A percentile compares a stretch with the other conserved stretches of the same genome.
Evolutionary conservation across 208 protist genomes (phyloP).

Genomic region (Balamuthia mandrillaris): DNA sequence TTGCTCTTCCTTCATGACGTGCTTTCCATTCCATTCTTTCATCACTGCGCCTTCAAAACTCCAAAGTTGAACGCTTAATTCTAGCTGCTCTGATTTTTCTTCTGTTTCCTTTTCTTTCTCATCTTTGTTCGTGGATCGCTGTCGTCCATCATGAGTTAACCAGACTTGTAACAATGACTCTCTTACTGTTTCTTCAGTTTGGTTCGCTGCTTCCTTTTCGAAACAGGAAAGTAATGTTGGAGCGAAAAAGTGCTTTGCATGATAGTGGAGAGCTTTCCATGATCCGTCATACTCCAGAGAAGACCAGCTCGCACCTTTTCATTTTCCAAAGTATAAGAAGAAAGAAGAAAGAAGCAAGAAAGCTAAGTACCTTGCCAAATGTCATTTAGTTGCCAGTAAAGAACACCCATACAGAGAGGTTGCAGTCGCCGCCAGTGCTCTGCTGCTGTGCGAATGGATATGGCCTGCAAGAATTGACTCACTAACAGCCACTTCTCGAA

Average conservation of each 20-base stretch:
- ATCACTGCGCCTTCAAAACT: no score
- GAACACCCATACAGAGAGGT: slow-evolving; percentile 63
- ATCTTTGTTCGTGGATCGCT: no score
- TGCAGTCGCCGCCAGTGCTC: slow-evolving; percentile 60
- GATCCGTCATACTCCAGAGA: slow-evolving; percentile 59
- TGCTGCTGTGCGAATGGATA: slow-evolving; percentile 54
- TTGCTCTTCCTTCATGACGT: no score
- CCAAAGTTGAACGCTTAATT: no score
- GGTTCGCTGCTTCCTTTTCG: no score
- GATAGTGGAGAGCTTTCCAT: slow-evolving; percentile 67
- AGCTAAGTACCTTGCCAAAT: slow-evolving; percentile 59
- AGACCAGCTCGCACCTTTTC: slow-evolving; percentile 52
- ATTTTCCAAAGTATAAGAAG: neutral
- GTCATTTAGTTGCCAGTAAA: slow-evolving; percentile 79
- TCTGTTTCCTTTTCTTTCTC: no score
- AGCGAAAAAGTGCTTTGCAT: slow-evolving; percentile 44
- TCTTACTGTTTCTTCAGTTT: no score
- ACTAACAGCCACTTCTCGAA: slow-evolving; percentile 52
- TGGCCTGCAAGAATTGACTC: slow-evolving; percentile 52
- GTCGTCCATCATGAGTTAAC: no score
- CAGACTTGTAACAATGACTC: no score
- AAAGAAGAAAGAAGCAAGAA: neutral
- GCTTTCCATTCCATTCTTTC: no score
- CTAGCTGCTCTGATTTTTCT: no score
- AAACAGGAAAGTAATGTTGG: slow-evolving; percentile 40